Conservation (phyloP, 768 basidiomycete genomes). For the Leccinellum rugosiceps region DNA sequence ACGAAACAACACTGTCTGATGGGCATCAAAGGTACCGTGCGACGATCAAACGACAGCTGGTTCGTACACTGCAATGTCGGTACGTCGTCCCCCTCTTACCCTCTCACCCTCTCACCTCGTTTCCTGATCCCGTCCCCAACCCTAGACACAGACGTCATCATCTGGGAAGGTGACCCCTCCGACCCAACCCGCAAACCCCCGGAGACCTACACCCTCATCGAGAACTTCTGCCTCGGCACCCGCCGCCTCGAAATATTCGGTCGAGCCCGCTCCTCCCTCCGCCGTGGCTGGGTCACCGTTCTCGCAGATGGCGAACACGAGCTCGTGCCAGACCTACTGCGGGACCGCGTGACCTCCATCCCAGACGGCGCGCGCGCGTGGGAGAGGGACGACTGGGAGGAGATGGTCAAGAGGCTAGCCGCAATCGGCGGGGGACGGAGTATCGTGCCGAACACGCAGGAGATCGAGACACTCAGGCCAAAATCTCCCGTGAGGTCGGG, state of each 20-base stretch:
- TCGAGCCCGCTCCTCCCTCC: slow-evolving; percentile 57
- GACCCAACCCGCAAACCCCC: slow-evolving; percentile 92
- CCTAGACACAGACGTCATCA: slow-evolving; percentile 90
- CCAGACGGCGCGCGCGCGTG: slow-evolving; percentile 40
- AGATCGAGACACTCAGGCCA: slow-evolving; percentile 81
- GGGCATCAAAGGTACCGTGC: slow-evolving; percentile 95
- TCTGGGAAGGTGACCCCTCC: slow-evolving; percentile 89
- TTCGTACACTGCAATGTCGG: slow-evolving; percentile 99
- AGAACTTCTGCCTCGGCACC: slow-evolving; percentile 95
- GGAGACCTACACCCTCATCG: slow-evolving; percentile 93
- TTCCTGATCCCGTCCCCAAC: background rate
- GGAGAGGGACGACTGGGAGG: slow-evolving; percentile 66
- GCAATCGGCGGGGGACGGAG: slow-evolving; percentile 45
- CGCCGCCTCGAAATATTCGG: slow-evolving; percentile 91
- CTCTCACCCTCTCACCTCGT: background rate
- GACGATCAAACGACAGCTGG: slow-evolving; percentile 91
- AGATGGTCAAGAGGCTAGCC: slow-evolving; percentile 50
- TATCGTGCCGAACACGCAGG: slow-evolving; percentile 70
- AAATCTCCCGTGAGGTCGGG: slow-evolving; percentile 69
- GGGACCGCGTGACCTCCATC: slow-evolving; percentile 29
- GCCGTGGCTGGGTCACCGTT: slow-evolving; percentile 92
- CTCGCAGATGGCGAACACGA: slow-evolving; percentile 62
- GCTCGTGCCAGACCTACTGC: slow-evolving; percentile 38
- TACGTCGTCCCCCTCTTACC: slow-evolving; percentile 34
- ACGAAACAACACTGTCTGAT: slow-evolving; percentile 97